phyloP scores from a whole-genome alignment of 2,329 filamentous ascomycete genomes.

The Colletotrichum sp. region DNA sequence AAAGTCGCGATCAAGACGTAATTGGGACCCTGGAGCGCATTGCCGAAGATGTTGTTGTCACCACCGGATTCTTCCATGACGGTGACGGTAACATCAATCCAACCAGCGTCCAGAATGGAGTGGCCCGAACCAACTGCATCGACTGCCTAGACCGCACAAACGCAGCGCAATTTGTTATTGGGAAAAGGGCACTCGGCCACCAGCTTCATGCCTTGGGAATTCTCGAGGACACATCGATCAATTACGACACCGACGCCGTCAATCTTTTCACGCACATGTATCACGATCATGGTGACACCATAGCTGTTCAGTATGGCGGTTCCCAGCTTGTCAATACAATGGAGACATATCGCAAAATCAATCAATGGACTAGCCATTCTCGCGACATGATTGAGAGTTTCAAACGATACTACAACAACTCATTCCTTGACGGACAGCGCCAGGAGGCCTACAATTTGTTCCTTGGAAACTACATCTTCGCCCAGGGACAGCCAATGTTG shows the following conservation, averaged over 20 bases:
- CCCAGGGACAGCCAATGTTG: constrained; percentile 88
- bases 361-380: constrained; percentile 97
- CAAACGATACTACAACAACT: constrained; percentile 99
- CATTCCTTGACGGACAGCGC: constrained; percentile 94
- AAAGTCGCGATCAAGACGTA: constrained; percentile 90
- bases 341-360: constrained; percentile 98
- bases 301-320: constrained; percentile 96
- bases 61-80: constrained; percentile 95
- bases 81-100: constrained; percentile 73
- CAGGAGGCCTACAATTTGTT: constrained; percentile 99
- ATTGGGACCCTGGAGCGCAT: constrained; percentile 91
- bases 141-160: constrained; percentile 98
- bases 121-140: constrained; percentile 96
- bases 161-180: constrained; percentile 96
- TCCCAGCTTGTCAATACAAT: constrained; percentile 99
- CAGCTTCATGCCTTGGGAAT: constrained; percentile 93
- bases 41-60: constrained; percentile 82
- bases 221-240: constrained; percentile 76
- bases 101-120: constrained; percentile 82
- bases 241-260: constrained; percentile 94
- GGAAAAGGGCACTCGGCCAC: constrained; percentile 89
- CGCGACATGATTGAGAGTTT: constrained; percentile 99
- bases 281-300: constrained; percentile 96
- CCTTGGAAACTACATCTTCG: constrained; percentile 92
- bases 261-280: constrained; percentile 99